Evolutionary conservation across 306 rosid genomes (phyloP), one percentile per base, ranked within the genome.

Genomic region (Cercis canadensis): DNA sequence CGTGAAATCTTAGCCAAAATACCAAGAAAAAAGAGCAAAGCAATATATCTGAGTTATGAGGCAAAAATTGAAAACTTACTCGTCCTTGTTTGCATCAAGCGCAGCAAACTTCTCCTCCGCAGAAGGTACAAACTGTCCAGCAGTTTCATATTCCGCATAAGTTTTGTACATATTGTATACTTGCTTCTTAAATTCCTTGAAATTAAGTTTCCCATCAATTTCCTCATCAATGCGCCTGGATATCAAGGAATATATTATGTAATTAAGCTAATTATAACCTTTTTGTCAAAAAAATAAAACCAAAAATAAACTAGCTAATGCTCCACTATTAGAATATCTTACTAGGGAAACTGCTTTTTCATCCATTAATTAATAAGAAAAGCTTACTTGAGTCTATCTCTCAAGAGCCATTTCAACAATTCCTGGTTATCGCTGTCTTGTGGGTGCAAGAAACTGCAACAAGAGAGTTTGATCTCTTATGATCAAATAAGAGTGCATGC

Each of bases 361-460:
- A 37, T 6, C 43, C 7, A 8, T 14, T 19, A 37, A 19, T 55
- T 24, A 16, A 36, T 7, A 36, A 7, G 5, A 11, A 62, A 34
- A 14, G 62, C 78, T 70, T 86, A 86, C 96, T 83, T 76, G 10
- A 93, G 57, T 76, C 59, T 88, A 60, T 93, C 88, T 59, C 29
- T 65, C 68, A 90, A 32, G 47, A 90, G 65, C 96, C 98, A 93
- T 41, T 65, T 77, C 49, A 77, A 65, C 46, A 87, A 66, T 66
- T 71, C 72, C 36, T 68, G 65, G 44, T 87, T 90, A 24, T 53
- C 34, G 77, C 92, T 88, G 62, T 90, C 98, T 85, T 90, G 90
- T 15, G 93, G 97, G 80, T 93, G 90, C 80, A 88, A 43, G 68
- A 88, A 84, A 60, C 96, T 93, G 82, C 77, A 72, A 47, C 69